Base-by-base conservation (phyloP, 352 stramenopile genomes). In the Phytophthora ohioensis region DNA sequence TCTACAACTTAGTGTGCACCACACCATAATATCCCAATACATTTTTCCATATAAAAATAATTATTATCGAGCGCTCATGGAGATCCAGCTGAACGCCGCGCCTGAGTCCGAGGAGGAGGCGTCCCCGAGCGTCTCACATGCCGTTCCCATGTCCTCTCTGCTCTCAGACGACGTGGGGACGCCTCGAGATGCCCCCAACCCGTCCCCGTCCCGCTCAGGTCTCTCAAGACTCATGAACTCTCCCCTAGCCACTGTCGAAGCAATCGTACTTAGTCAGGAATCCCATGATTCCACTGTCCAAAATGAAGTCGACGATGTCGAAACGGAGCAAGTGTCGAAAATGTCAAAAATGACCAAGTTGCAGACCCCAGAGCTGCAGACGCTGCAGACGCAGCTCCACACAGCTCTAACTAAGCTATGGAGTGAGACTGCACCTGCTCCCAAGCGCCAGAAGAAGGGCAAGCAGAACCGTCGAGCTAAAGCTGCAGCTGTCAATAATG, bases 171-270 rank as follows among this genome's bases (percentile, higher is more conserved):
- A 82, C 55, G 38, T 68, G 0, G 48, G 31, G 7, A 79, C 69
- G 0, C 65, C 72, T 34, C 69, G 57, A 13, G 51, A 42, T 15
- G 32, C 48, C 6, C 30, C 8, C 6, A 10, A 13, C 34, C 55
- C 45, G 36, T 63, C 41, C 39, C 36, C 67, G 53, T 3, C 59
- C n/a, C 69, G 27, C 5, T 67, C 67, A 0, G 80, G 72, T 3
- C 73, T 91, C 49, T 88, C 82, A 3, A 84, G 72, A 38, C 77
- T 91, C 71, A 91, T 91, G 77, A 91, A 90, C 72, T 88, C 82
- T 32, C 83, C 83, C 1, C 34, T 67, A 27, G 55, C 49, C 11
- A 76, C 46, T 36, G 71, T 78, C n/a, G 75, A 82, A 51, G 69
- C 46, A 47, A 49, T 53, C 39, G 52, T 42, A 64, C 64, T 67